Conservation (phyloP, 2,329 filamentous ascomycete species). For the Rutstroemia sp. region DNA sequence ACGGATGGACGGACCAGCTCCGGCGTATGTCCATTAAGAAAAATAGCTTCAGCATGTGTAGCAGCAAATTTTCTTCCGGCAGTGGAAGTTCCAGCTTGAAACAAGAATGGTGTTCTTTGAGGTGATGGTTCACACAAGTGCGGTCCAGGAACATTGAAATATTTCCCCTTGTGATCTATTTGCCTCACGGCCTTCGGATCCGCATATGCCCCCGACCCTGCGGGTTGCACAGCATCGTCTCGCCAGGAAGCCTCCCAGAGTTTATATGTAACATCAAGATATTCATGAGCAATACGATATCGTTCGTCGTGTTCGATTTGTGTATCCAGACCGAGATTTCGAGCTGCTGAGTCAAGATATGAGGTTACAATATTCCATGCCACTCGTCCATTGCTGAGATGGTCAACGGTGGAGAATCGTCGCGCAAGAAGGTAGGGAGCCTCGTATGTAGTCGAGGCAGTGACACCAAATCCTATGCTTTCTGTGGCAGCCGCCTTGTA, state of each 20-base stretch:
- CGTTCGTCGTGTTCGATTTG: slow-evolving; percentile 61
- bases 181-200: slow-evolving; percentile 49
- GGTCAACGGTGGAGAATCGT: slow-evolving; percentile 24
- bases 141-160: slow-evolving; percentile 56
- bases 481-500: slow-evolving; percentile 43
- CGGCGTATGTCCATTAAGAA: slow-evolving; percentile 59
- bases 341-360: slow-evolving; percentile 59
- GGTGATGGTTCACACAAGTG: slow-evolving; percentile 48
- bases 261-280: slow-evolving; percentile 35
- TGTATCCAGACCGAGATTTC: slow-evolving; percentile 50
- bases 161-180: slow-evolving; percentile 60
- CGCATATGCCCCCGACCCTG: slow-evolving; percentile 51
- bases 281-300: slow-evolving; percentile 58
- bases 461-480: slow-evolving; percentile 62
- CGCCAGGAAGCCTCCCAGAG: slow-evolving; percentile 24
- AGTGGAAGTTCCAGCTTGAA: slow-evolving; percentile 62
- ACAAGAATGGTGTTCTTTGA: slow-evolving; percentile 23
- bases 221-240: slow-evolving; percentile 48
- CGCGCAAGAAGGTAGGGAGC: slow-evolving; percentile 19
- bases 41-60: slow-evolving; percentile 65
- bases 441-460: slow-evolving; percentile 61
- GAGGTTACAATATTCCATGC: slow-evolving; percentile 53
- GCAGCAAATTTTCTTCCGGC: slow-evolving; percentile 61
- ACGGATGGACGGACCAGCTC: slow-evolving; percentile 54
- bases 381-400: slow-evolving; percentile 50